These are phyloP conservation scores for Saccharomycopsis sp. DNA, from an alignment of 805 yeast genomes.

Conservation along the genomic window DNA sequence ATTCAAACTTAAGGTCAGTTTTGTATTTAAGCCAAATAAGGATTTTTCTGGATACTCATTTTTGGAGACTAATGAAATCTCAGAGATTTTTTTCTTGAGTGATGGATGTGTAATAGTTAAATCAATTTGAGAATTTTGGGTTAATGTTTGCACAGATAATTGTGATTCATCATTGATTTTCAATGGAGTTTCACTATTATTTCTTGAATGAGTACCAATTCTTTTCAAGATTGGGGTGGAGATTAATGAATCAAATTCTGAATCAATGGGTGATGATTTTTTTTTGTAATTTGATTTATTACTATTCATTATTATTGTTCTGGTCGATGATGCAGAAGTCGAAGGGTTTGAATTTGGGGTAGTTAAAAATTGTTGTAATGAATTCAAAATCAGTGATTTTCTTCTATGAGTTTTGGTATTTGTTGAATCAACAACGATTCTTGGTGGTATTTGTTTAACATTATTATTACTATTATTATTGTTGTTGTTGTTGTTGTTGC, in stretches of 20 bases:
- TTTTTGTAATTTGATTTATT: neutral
- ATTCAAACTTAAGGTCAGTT: slow-evolving; percentile 9
- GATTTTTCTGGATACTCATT: neutral
- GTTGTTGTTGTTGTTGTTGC: neutral
- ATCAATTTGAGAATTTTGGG: slow-evolving; percentile 8
- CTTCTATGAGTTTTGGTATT: slow-evolving; percentile 1
- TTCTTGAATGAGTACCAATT: slow-evolving; percentile 6
- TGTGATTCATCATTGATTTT: slow-evolving; percentile 9
- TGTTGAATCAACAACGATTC: neutral
- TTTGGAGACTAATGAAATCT: slow-evolving; percentile 4
- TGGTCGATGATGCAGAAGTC: neutral
- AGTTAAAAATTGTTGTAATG: slow-evolving; percentile 3
- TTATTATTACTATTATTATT: no score
- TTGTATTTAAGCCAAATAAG: slow-evolving; percentile 10
- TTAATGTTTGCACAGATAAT: slow-evolving; percentile 11
- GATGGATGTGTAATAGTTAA: slow-evolving; percentile 8
- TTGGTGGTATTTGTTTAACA: no score
- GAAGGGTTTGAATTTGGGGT: neutral
- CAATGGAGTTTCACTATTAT: slow-evolving; percentile 1
- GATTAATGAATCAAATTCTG: slow-evolving; percentile 9
- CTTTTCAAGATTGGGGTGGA: slow-evolving; percentile 4
- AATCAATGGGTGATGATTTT: neutral
- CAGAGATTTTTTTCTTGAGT: slow-evolving; percentile 1
- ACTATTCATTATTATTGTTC: no score
- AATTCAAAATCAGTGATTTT: slow-evolving; percentile 9